Evolutionary conservation across 2,329 filamentous ascomycete genomes (phyloP), one percentile per base, ranked within the genome.

Genomic region (Aspergillus glaucus): DNA sequence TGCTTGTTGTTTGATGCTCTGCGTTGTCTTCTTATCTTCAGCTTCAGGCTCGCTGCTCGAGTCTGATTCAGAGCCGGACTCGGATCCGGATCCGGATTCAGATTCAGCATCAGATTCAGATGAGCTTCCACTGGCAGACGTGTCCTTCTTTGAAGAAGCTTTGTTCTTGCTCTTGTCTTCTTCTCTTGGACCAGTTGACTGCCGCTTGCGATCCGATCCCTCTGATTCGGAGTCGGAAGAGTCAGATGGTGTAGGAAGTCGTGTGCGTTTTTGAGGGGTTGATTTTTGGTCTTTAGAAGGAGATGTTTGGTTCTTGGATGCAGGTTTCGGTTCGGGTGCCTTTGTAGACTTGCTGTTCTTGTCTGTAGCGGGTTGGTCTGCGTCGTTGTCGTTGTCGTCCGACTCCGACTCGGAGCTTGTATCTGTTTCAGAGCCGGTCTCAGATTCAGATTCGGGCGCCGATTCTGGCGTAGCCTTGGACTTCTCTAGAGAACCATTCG

Each of bases 231-330:
- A 30, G 10, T 12, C 26, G 10, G 26, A 30, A 30, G 26, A 30
- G 26, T 30, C 26, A 12, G 9, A 30, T 12, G 10, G 10, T 4
- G 26, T 30, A 30, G 26, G 10, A 9, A 30, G 26, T 30, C 26
- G 26, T 30, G 26, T 30, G 26, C 26, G 26, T 12, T 30, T 30
- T 12, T 30, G 26, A 30, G 26, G 9, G 9, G 26, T 30, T 30
- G 26, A 30, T 15, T 34, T 24, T 37, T 30, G 26, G 17, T 30
- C 28, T 43, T 6, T 47, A 49, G 21, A 57, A 53, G 17, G 41
- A 49, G 36, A 49, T 40, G n/a, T 52, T 32, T n/a, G 42, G 10
- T 41, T 19, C 17, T 45, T 30, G 2, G 19, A 8, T 26, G 24
- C 9, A n/a, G 42, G 9, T n/a, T 9, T 44, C 24, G 24, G 12